Percentiles rank a stretch among this genome's conserved stretches.
These are phyloP conservation scores for Metschnikowia santaceciliae DNA, from an alignment of 805 yeast species.

Conservation along the genomic window DNA sequence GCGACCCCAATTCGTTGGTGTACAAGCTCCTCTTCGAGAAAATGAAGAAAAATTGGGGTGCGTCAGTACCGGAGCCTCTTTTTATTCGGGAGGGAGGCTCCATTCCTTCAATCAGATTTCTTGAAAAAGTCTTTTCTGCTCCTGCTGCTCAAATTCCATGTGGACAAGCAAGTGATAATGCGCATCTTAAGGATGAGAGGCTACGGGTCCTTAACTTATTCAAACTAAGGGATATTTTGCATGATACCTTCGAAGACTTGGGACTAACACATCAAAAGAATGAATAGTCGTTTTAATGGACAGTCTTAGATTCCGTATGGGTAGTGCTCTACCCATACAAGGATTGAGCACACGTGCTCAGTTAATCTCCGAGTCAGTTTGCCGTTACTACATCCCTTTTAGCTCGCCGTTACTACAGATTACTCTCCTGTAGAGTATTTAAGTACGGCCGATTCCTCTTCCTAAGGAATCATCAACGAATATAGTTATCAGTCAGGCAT, in stretches of 20 bases:
- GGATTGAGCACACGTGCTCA: too few species aligned
- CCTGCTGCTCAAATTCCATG: conserved; percentile 96
- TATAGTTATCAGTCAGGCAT: too few species aligned
- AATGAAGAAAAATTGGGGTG: conserved; percentile 67
- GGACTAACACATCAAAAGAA: conserved; percentile 14
- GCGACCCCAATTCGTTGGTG: conserved; percentile 73
- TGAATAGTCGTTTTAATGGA: background rate
- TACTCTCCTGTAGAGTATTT: too few species aligned
- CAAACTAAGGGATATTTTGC: conserved; percentile 63
- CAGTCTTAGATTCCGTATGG: too few species aligned
- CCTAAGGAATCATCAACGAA: too few species aligned
- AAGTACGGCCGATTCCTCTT: too few species aligned
- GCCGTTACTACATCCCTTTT: too few species aligned
- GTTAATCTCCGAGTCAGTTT: too few species aligned
- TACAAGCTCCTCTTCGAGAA: conserved; percentile 64
- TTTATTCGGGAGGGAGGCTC: conserved; percentile 96
- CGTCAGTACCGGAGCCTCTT: conserved; percentile 55
- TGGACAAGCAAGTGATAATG: conserved; percentile 93
- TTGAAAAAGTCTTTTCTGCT: conserved; percentile 79
- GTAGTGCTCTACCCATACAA: too few species aligned
- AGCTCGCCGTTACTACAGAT: too few species aligned
- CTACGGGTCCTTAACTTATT: conserved; percentile 73
- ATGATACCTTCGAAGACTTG: conserved; percentile 46
- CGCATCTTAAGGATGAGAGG: conserved; percentile 87
- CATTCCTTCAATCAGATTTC: conserved; percentile 80